Conservation (phyloP, 345 rosid species). For the Citrus australasica region DNA sequence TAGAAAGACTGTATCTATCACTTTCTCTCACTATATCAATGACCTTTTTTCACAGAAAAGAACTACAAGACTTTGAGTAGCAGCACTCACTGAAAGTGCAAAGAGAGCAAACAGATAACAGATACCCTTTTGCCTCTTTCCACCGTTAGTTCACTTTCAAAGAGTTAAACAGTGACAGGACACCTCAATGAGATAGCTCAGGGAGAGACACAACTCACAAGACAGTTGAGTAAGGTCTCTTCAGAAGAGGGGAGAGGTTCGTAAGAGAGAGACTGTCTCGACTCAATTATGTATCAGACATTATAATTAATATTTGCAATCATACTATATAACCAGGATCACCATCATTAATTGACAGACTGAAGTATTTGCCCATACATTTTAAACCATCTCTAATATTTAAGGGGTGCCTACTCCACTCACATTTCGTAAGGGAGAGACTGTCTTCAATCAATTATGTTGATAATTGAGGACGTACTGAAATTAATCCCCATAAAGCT, state of each 20-base stretch:
- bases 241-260: neutral
- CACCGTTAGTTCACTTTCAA: slow-evolving; percentile 14
- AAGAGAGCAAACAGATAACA: slow-evolving; percentile 10
- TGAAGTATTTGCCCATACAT: no score
- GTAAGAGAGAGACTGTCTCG: no score
- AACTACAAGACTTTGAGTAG: neutral
- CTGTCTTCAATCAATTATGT: no score
- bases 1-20: neutral
- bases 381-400: no score
- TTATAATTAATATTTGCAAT: no score
- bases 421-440: no score
- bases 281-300: no score
- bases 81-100: slow-evolving; percentile 23
- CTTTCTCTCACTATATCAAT: slow-evolving; percentile 12
- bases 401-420: no score
- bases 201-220: neutral
- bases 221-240: slow-evolving; percentile 5
- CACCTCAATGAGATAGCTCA: neutral
- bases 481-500: no score
- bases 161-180: neutral
- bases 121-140: slow-evolving; percentile 23
- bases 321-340: no score
- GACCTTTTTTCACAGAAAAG: slow-evolving; percentile 25
- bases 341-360: no score
- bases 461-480: no score